These are phyloP conservation scores for Chlamydomonas sphaeroides DNA, from an alignment of 139 green algal genomes.

Conservation along the genomic window DNA sequence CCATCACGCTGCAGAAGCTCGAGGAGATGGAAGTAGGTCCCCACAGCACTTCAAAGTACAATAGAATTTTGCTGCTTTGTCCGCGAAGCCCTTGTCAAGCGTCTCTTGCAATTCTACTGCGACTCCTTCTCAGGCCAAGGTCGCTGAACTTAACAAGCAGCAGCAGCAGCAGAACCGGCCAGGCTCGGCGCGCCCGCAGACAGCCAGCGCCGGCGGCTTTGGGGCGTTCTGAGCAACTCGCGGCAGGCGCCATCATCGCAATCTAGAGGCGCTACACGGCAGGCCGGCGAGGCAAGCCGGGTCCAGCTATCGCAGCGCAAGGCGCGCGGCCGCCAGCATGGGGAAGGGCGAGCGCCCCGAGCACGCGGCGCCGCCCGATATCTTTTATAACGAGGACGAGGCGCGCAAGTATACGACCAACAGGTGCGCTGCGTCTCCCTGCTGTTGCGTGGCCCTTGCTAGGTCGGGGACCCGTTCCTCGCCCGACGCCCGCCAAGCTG, in stretches of 20 bases:
- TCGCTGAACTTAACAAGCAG: conserved; percentile 7
- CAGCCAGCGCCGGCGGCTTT: conserved; percentile 8
- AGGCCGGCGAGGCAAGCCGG: too few species aligned
- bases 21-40: conserved; percentile 77
- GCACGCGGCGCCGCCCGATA: conserved; percentile 87
- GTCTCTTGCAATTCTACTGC: too few species aligned
- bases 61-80: too few species aligned
- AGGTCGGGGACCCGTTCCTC: too few species aligned
- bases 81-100: too few species aligned
- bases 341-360: conserved; percentile 87
- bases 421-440: conserved; percentile 37
- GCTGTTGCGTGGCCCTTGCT: background rate
- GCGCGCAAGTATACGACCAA: conserved; percentile 96
- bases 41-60: too few species aligned
- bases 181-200: background rate
- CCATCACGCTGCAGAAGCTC: conserved; percentile 76
- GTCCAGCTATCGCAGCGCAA: too few species aligned
- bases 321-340: conserved; percentile 50
- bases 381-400: conserved; percentile 97
- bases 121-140: background rate
- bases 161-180: conserved; percentile 4
- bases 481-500: too few species aligned
- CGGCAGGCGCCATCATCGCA: too few species aligned
- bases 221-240: background rate
- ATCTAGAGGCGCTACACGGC: too few species aligned